Evolutionary conservation across 805 yeast species (phyloP).

Genomic region (Metschnikowia matae): DNA sequence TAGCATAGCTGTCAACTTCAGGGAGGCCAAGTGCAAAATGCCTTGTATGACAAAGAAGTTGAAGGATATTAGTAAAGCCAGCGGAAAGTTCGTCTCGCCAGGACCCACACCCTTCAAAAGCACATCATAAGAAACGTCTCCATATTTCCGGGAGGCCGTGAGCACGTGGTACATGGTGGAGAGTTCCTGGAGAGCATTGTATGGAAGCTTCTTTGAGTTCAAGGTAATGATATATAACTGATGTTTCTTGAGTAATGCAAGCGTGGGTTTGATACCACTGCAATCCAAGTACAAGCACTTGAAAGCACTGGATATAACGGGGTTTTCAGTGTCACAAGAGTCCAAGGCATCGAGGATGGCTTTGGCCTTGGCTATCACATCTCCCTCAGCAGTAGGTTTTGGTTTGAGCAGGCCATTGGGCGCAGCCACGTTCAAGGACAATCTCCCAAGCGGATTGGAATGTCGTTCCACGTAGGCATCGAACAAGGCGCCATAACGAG

Average conservation of each 20-base stretch:
- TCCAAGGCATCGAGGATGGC: neutral
- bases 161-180: conserved; percentile 11
- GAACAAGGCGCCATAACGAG: conserved; percentile 1
- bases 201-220: conserved; percentile 6
- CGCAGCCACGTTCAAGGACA: conserved; percentile 2
- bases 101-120: conserved; percentile 8
- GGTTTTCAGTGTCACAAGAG: neutral
- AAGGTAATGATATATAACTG: conserved; percentile 12
- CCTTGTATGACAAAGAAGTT: conserved; percentile 18
- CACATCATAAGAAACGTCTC: neutral
- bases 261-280: neutral
- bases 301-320: conserved; percentile 12
- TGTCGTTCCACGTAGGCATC: conserved; percentile 6
- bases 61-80: conserved; percentile 8
- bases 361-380: neutral
- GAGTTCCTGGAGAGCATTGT: conserved; percentile 12
- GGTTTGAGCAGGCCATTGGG: neutral
- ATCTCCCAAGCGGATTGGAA: conserved; percentile 1
- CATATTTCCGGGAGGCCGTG: conserved; percentile 4
- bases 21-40: conserved; percentile 12
- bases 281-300: conserved; percentile 8
- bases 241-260: conserved; percentile 10
- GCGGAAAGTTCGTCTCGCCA: neutral
- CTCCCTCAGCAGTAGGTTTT: neutral
- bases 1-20: conserved; percentile 7